A percentile compares a stretch with the other conserved stretches of the same genome.
These are phyloP conservation scores for Boletus huronensis DNA, from an alignment of 768 basidiomycete species.

Conservation along the genomic window DNA sequence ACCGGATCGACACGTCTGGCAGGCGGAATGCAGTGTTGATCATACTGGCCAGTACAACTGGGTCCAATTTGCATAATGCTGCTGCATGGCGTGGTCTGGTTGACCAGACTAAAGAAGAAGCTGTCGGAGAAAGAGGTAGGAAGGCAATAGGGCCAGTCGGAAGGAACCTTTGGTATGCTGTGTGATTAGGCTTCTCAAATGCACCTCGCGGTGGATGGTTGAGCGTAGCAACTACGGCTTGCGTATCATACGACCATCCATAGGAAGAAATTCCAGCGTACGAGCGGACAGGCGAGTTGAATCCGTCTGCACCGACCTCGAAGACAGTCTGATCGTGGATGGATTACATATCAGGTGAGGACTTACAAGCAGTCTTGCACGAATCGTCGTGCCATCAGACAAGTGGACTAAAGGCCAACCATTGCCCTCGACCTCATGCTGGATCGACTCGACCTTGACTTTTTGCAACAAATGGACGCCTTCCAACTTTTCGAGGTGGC, in stretches of 20 bases:
- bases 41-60: constrained; percentile 63
- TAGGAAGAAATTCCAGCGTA: constrained; percentile 84
- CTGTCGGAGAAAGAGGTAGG: constrained; percentile 75
- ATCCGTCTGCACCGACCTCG: constrained; percentile 93
- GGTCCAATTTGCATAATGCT: constrained; percentile 64
- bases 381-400: constrained; percentile 59
- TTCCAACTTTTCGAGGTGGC: constrained; percentile 50
- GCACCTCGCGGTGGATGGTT: constrained; percentile 62
- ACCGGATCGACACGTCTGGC: constrained; percentile 67
- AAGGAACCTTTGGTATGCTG: constrained; percentile 91
- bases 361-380: constrained; percentile 73
- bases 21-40: constrained; percentile 91
- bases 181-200: constrained; percentile 64
- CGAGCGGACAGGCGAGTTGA: constrained; percentile 87
- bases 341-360: not conserved
- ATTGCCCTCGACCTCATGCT: constrained; percentile 40
- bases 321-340: not conserved
- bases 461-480: constrained; percentile 66
- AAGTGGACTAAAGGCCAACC: constrained; percentile 82
- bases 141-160: constrained; percentile 96
- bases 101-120: constrained; percentile 93
- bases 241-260: constrained; percentile 89
- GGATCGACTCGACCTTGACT: constrained; percentile 71
- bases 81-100: constrained; percentile 73
- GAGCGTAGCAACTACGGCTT: constrained; percentile 89